These are phyloP conservation scores for Pyronema domesticum DNA, from an alignment of 495 filamentous ascomycete genomes.

Conservation along the genomic window DNA sequence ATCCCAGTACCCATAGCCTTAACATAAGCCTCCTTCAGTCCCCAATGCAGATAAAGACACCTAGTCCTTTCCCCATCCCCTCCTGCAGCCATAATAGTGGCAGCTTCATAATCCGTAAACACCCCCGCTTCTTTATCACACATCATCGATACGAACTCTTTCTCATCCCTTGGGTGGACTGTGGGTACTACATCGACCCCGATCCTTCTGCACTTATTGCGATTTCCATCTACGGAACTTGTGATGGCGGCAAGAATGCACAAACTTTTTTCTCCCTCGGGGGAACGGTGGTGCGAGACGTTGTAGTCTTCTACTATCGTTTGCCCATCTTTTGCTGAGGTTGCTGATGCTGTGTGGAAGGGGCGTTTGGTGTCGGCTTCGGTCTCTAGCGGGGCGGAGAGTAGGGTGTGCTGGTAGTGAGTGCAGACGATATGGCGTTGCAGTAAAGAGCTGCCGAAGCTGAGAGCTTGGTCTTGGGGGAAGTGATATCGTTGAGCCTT, in stretches of 20 bases:
- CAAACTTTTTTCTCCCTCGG: neutral
- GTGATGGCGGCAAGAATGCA: neutral
- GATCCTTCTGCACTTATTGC: constrained; percentile 2
- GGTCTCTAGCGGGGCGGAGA: neutral
- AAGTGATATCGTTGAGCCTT: constrained; percentile 17
- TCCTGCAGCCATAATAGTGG: neutral
- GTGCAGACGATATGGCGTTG: constrained; percentile 11
- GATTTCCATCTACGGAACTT: neutral
- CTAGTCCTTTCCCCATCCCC: constrained; percentile 9
- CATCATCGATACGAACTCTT: constrained; percentile 17
- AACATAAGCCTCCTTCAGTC: constrained; percentile 23
- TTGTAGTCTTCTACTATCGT: constrained; percentile 14
- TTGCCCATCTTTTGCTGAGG: neutral
- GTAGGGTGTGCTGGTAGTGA: neutral
- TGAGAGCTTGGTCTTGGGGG: constrained; percentile 14
- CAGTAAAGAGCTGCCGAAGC: constrained; percentile 22
- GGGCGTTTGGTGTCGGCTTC: neutral
- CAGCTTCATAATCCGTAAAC: constrained; percentile 15
- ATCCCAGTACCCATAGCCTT: constrained; percentile 22
- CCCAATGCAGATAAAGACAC: constrained; percentile 21
- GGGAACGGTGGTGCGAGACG: constrained; percentile 19
- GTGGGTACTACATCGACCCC: constrained; percentile 22
- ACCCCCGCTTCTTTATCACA: constrained; percentile 5
- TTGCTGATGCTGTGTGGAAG: neutral
- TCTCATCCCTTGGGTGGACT: constrained; percentile 5